Percentiles rank a stretch among this genome's conserved stretches.
Conservation (phyloP, 352 stramenopile genomes). For the Pythium brachiatum region DNA sequence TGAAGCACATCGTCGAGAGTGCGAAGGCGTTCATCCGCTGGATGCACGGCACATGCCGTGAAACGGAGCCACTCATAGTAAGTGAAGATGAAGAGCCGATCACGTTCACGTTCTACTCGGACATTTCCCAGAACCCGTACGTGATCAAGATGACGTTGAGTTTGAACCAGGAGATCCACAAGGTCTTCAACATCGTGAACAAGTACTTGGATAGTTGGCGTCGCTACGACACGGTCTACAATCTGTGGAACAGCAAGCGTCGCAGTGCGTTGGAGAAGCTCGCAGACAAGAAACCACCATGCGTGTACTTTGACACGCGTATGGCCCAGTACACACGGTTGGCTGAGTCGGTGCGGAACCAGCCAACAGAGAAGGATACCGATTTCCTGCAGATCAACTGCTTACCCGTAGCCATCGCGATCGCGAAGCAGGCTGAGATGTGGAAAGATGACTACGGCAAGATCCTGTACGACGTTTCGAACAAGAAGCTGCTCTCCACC, state of each 20-base stretch:
- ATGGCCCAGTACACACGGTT: constrained; percentile 91
- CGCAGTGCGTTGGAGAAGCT: constrained; percentile 90
- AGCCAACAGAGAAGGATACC: constrained; percentile 91
- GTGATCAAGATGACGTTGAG: constrained; percentile 95
- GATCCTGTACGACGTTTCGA: constrained; percentile 88
- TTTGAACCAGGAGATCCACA: constrained; percentile 93
- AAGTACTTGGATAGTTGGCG: constrained; percentile 94
- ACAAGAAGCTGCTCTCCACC: constrained; percentile 76
- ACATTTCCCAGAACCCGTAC: constrained; percentile 94
- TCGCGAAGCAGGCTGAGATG: constrained; percentile 90
- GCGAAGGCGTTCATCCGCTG: constrained; percentile 93
- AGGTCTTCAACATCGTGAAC: constrained; percentile 93
- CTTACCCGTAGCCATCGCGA: constrained; percentile 81
- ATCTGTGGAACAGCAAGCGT: constrained; percentile 93
- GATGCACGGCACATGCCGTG: constrained; percentile 94
- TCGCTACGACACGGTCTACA: constrained; percentile 93
- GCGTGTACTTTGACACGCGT: constrained; percentile 93
- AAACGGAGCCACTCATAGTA: constrained; percentile 85
- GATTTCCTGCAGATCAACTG: constrained; percentile 96
- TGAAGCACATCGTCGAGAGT: constrained; percentile 94
- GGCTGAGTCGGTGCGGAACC: constrained; percentile 84
- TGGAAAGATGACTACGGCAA: constrained; percentile 95
- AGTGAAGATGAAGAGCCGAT: constrained; percentile 94
- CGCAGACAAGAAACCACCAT: constrained; percentile 89
- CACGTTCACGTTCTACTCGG: constrained; percentile 93